Evolutionary conservation across 495 filamentous ascomycete genomes (phyloP).

Genomic region (Haplographium delicatum): DNA sequence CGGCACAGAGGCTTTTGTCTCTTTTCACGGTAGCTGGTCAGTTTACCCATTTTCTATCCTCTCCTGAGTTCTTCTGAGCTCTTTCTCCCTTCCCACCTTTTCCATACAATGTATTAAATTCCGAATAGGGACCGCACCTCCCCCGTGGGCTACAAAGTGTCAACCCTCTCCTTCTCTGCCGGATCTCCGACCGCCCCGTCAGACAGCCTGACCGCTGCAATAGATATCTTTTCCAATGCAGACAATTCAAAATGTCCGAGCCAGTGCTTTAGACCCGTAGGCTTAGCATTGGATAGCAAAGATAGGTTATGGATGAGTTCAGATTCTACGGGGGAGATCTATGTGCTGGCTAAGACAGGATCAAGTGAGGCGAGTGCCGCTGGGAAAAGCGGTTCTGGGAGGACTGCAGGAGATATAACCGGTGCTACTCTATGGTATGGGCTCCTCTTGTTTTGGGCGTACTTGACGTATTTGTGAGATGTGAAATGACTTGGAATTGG

Average conservation of each 20-base stretch:
- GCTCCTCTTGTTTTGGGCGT: no score
- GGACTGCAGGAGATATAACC: no score
- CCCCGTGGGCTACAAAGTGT: conserved; percentile 51
- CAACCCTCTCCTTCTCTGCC: conserved; percentile 30
- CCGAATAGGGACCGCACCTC: conserved; percentile 47
- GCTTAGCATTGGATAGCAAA: conserved; percentile 42
- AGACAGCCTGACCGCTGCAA: conserved; percentile 36
- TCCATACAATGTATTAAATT: no score
- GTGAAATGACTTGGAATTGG: no score
- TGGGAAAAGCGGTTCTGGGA: no score
- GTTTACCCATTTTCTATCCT: conserved; percentile 13
- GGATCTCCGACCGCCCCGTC: conserved; percentile 37
- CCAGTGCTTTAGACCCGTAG: conserved; percentile 51
- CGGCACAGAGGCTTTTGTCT: conserved; percentile 40
- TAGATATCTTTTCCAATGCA: conserved; percentile 46
- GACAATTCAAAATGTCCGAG: conserved; percentile 39
- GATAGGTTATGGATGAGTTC: conserved; percentile 51
- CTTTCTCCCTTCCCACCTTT: no score
- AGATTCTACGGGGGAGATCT: conserved; percentile 55
- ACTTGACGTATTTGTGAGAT: no score
- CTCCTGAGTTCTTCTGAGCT: neutral
- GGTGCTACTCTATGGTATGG: no score
- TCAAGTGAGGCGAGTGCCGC: neutral
- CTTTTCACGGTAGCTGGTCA: conserved; percentile 52
- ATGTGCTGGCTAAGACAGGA: conserved; percentile 35